phyloP scores from a whole-genome alignment of 2,329 filamentous ascomycete species.

The Aureobasidium zeae region DNA sequence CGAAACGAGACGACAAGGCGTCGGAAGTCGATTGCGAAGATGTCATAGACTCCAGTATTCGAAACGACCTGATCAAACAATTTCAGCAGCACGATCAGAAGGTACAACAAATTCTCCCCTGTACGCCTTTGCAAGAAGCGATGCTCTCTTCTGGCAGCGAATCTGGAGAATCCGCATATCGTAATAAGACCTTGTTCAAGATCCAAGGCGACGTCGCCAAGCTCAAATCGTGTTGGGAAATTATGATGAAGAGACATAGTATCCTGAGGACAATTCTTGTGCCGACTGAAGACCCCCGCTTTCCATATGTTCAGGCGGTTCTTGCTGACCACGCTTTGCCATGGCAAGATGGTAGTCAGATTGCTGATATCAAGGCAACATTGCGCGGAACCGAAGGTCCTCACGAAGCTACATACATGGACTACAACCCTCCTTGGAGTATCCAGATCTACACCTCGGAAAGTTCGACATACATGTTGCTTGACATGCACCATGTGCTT shows the following conservation, averaged over 20 bases:
- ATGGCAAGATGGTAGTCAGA: slow-evolving; percentile 29
- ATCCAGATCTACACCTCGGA: slow-evolving; percentile 25
- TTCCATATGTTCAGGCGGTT: slow-evolving; percentile 65
- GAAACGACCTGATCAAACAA: slow-evolving; percentile 8
- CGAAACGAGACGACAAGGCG: neutral
- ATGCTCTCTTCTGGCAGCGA: slow-evolving; percentile 59
- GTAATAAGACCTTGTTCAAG: slow-evolving; percentile 60
- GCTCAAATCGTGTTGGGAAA: slow-evolving; percentile 53
- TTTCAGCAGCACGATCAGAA: slow-evolving; percentile 22
- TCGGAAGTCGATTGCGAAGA: neutral
- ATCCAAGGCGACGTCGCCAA: slow-evolving; percentile 42
- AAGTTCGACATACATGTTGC: slow-evolving; percentile 30
- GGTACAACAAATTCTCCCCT: slow-evolving; percentile 58
- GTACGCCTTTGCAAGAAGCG: slow-evolving; percentile 77
- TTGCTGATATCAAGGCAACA: neutral
- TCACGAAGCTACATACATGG: slow-evolving; percentile 16
- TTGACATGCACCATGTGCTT: slow-evolving; percentile 67
- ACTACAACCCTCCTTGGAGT: slow-evolving; percentile 25
- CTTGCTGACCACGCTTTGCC: slow-evolving; percentile 40
- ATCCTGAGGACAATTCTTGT: slow-evolving; percentile 72
- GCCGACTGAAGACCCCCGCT: slow-evolving; percentile 49
- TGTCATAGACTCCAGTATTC: slow-evolving; percentile 8
- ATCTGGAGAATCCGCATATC: slow-evolving; percentile 49
- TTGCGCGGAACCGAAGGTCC: slow-evolving; percentile 16
- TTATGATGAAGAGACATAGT: slow-evolving; percentile 56